phyloP scores from a whole-genome alignment of 2,329 filamentous ascomycete species.

The Venturia aucupariae region DNA sequence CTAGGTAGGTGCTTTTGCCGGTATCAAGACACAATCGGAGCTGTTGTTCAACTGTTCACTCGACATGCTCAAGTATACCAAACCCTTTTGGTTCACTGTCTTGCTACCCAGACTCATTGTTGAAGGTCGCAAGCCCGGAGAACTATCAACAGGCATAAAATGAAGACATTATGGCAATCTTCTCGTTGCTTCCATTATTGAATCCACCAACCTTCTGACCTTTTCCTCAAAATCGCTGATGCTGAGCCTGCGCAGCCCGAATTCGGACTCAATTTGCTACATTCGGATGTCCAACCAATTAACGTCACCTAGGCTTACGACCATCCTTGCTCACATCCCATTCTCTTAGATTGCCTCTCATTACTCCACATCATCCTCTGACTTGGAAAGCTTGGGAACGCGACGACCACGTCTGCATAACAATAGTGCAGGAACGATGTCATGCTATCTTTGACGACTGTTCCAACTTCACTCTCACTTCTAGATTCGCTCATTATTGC shows the following conservation, averaged over 20 bases:
- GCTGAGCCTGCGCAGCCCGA: background rate
- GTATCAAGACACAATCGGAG: too few relatives aligned
- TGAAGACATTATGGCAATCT: too few relatives aligned
- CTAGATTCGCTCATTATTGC: background rate
- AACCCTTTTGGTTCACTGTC: too few relatives aligned
- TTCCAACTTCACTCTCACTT: background rate
- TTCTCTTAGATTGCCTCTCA: background rate
- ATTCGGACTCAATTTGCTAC: background rate
- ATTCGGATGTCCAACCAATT: background rate
- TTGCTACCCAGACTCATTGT: too few relatives aligned
- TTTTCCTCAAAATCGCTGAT: background rate
- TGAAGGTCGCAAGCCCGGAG: too few relatives aligned
- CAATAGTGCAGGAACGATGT: background rate
- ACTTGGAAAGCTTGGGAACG: background rate
- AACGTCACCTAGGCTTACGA: background rate
- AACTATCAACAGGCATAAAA: too few relatives aligned
- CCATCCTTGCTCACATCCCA: background rate
- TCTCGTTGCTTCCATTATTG: too few relatives aligned
- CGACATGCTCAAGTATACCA: too few relatives aligned
- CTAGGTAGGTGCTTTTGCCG: too few relatives aligned
- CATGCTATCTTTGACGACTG: background rate
- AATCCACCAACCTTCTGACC: too few relatives aligned
- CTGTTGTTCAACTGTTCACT: too few relatives aligned
- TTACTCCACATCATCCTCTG: background rate
- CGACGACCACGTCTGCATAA: background rate